Conservation (phyloP, 2,329 filamentous ascomycete genomes). For the Botryotinia narcissicola region DNA sequence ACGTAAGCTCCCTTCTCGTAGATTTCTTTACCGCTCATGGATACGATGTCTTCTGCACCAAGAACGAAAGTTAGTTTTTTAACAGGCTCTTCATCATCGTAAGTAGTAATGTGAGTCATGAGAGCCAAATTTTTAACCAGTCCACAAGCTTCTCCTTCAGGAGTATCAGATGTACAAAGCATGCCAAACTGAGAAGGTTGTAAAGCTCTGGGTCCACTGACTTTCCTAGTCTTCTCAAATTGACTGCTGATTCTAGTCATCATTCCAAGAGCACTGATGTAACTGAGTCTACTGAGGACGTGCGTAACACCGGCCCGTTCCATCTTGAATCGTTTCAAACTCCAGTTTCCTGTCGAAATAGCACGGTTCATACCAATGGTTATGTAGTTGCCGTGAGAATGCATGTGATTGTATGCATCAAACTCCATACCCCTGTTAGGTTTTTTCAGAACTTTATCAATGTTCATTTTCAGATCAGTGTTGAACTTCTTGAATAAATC, state of each 20-base stretch:
- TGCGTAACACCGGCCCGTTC: slow-evolving; percentile 95
- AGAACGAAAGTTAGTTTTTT: slow-evolving; percentile 82
- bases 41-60: slow-evolving; percentile 78
- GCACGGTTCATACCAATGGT: slow-evolving; percentile 92
- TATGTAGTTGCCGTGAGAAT: slow-evolving; percentile 81
- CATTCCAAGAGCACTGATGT: slow-evolving; percentile 96
- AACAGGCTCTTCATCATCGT: slow-evolving; percentile 89
- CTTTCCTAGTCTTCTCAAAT: slow-evolving; percentile 97
- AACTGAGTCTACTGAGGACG: slow-evolving; percentile 90
- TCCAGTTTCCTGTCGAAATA: slow-evolving; percentile 98
- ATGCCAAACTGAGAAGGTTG: slow-evolving; percentile 98
- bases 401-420: slow-evolving; percentile 81
- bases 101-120: slow-evolving; percentile 99
- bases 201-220: slow-evolving; percentile 89
- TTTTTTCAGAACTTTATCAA: slow-evolving; percentile 95
- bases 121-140: slow-evolving; percentile 95
- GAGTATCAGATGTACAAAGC: slow-evolving; percentile 95
- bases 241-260: slow-evolving; percentile 99
- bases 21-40: slow-evolving; percentile 80
- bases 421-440: slow-evolving; percentile 85
- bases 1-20: slow-evolving; percentile 82
- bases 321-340: slow-evolving; percentile 97
- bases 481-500: slow-evolving; percentile 97
- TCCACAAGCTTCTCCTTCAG: slow-evolving; percentile 97
- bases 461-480: slow-evolving; percentile 82